Percentiles rank a stretch among this genome's conserved stretches.
These are phyloP conservation scores for Cryptomeria japonica DNA, from an alignment of 75 land plant genomes.

Conservation along the genomic window DNA sequence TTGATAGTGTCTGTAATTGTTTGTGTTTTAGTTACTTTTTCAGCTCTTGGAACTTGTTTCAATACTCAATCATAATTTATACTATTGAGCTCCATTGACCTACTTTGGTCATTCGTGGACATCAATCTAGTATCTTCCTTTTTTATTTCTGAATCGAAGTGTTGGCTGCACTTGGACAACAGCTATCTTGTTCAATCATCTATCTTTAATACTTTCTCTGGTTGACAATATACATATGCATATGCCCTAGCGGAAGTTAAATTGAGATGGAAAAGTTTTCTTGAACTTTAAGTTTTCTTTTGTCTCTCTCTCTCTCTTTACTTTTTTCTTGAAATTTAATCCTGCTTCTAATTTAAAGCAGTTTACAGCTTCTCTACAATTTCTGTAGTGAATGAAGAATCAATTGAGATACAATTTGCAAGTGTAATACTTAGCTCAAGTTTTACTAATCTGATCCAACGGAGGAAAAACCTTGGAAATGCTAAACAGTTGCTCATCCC, in stretches of 20 bases:
- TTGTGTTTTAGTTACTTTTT: no score
- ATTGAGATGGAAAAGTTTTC: not conserved
- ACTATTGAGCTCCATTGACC: no score
- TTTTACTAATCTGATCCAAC: not conserved
- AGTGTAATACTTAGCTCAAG: not conserved
- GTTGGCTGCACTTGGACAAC: not conserved
- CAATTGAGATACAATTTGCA: not conserved
- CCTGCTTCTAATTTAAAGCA: not conserved
- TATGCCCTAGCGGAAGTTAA: not conserved
- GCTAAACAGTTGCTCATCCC: not conserved
- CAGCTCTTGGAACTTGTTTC: no score
- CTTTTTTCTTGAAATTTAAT: not conserved
- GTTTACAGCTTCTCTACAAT: not conserved
- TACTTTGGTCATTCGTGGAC: no score
- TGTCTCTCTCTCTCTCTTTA: not conserved
- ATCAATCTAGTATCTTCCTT: no score
- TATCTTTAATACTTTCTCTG: not conserved
- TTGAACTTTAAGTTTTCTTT: not conserved
- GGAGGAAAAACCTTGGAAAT: not conserved
- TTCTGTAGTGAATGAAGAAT: not conserved
- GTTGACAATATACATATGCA: not conserved
- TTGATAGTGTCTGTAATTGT: no score
- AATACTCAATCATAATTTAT: no score
- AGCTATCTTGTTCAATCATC: not conserved
- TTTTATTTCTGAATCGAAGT: not conserved